Evolutionary conservation across 257 asterid species (phyloP), one percentile per base, ranked within the genome.

Genomic region (Gardenia jasminoides): DNA sequence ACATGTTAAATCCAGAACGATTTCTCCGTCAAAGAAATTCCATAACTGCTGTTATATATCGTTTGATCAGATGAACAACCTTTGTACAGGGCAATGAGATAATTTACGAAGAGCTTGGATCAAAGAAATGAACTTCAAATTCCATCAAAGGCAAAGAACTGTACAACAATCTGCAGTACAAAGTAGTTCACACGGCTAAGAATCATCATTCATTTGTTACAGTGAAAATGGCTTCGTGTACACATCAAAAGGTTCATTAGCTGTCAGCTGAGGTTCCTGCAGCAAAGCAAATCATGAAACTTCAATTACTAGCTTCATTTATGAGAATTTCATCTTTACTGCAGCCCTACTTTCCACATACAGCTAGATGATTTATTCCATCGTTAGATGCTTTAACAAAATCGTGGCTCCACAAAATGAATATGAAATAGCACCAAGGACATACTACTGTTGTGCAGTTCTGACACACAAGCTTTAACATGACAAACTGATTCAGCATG

Each of bases 211-310:
- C 15, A 4, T 43, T 52, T 62, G 74, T 85, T 84, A 93, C 43
- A 93, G 87, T 31, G 93, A 88, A 83, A 93, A 93, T 30, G 95
- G 96, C 82, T 93, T 94, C 24, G 89, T 83, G 72, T 94, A 91
- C 71, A 91, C 88, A 82, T 94, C 98, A 70, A 94, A 94, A 54
- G 90, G 88, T 39, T 91, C 98, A 73, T 87, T 90, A 4, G 96
- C 88, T 76, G 89, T 89, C 19, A 94, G 87, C 65, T 94, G 97
- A 72, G 98, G 97, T 80, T 89, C 96, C 97, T 90, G 97, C 84
- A 82, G 54, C 72, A 61, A 82, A 24, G 30, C 16, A 56, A 4
- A 81, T 47, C 50, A 46, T 31, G 58, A 76, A 76, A 44, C 46
- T 43, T 30, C 16, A 54, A 20, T 68, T 13, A 33, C 7, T 74